Percentiles rank a stretch among this genome's conserved stretches.
Conservation (phyloP, 1,139 yeast genomes). For the Lodderomyces pseudojiufengensis region DNA sequence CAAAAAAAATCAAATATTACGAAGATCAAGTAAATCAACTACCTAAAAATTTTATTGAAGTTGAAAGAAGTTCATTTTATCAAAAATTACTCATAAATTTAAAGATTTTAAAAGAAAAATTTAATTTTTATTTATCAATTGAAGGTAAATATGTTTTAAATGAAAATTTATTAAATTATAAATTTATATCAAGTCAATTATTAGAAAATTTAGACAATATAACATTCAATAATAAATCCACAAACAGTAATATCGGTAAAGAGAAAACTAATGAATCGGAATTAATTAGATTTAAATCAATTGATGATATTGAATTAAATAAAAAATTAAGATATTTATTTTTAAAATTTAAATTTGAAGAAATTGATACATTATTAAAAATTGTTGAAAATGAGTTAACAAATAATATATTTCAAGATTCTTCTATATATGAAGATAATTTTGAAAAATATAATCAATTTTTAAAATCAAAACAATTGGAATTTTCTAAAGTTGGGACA, state of each 20-base stretch:
- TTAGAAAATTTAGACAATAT: slow-evolving; percentile 2
- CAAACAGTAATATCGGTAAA: too few species aligned
- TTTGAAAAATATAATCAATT: slow-evolving; percentile 1
- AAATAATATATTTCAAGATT: slow-evolving; percentile 1
- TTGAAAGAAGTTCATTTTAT: slow-evolving; percentile 4
- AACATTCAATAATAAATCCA: too few species aligned
- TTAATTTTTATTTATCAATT: neutral
- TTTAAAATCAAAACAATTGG: neutral
- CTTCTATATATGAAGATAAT: neutral
- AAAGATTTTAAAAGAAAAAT: neutral
- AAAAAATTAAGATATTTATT: slow-evolving; percentile 8
- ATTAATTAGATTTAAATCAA: slow-evolving; percentile 5
- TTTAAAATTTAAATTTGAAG: slow-evolving; percentile 11
- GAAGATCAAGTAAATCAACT: slow-evolving; percentile 1
- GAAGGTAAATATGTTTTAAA: slow-evolving; percentile 8
- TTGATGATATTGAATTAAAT: slow-evolving; percentile 7
- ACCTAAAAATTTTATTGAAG: neutral
- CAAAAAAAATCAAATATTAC: slow-evolving; percentile 11
- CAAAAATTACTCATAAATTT: slow-evolving; percentile 5
- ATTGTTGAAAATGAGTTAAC: slow-evolving; percentile 5
- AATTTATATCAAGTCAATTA: slow-evolving; percentile 9
- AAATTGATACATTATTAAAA: slow-evolving; percentile 6
- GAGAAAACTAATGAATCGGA: neutral
- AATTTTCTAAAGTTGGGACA: neutral
- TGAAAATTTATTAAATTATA: slow-evolving; percentile 8